phyloP scores from a whole-genome alignment of 202 grass and related monocot genomes.

The Schoenoplectus tabernaemontani region DNA sequence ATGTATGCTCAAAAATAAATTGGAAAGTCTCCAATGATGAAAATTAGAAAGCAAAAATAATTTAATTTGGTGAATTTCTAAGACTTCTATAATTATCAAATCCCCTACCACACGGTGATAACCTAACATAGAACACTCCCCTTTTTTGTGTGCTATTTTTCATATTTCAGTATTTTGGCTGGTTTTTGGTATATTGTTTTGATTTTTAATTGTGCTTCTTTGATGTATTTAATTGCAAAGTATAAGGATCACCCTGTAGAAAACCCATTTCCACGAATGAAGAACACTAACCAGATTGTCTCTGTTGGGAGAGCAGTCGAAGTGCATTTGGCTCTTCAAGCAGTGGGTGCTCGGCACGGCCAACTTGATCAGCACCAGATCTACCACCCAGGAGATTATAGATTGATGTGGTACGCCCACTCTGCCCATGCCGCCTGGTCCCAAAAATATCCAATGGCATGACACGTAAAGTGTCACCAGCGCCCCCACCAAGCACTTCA shows the following conservation, averaged over 20 bases:
- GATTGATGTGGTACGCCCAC: constrained; percentile 80
- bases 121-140: neutral
- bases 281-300: constrained; percentile 48
- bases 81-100: neutral
- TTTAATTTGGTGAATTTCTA: neutral
- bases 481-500: constrained; percentile 74
- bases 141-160: neutral
- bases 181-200: constrained; percentile 2
- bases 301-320: constrained; percentile 54
- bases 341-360: constrained; percentile 71
- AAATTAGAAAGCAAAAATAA: neutral
- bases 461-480: constrained; percentile 74
- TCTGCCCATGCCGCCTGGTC: constrained; percentile 51
- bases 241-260: neutral
- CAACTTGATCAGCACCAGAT: constrained; percentile 39
- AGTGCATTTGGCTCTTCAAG: constrained; percentile 75
- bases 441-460: constrained; percentile 99
- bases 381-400: constrained; percentile 82
- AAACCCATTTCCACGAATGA: neutral
- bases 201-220: neutral
- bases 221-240: neutral
- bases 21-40: neutral
- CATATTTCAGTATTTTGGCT: neutral
- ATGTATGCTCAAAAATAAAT: neutral
- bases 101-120: neutral